phyloP scores from a whole-genome alignment of 1,284 basidiomycete species.

The Leccinum olivaceoglutinosum region DNA sequence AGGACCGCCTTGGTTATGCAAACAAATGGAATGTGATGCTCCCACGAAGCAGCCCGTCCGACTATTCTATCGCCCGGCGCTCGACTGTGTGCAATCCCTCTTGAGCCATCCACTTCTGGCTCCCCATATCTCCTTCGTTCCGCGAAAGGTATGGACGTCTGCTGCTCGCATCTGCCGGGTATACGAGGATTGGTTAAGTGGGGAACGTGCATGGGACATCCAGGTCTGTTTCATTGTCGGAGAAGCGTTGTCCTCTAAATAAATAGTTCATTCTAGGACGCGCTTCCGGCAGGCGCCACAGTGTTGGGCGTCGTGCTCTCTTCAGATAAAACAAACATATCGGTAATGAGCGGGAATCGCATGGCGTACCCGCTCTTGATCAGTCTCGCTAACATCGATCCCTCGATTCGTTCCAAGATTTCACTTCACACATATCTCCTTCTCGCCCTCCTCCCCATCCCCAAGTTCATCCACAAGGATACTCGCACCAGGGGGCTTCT shows the following conservation, averaged over 20 bases:
- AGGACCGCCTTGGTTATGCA: neutral
- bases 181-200: slow-evolving; percentile 12
- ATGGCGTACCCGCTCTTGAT: neutral
- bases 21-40: neutral
- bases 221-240: neutral
- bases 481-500: neutral
- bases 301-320: neutral
- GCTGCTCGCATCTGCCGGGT: slow-evolving; percentile 1
- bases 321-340: neutral
- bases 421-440: neutral
- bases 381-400: neutral
- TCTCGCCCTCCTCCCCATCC: neutral
- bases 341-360: neutral
- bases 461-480: neutral
- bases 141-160: slow-evolving; percentile 1
- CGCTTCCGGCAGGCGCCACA: neutral
- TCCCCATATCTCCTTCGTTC: slow-evolving; percentile 2
- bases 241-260: neutral
- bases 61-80: neutral
- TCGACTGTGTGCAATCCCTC: neutral
- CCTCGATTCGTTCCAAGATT: neutral
- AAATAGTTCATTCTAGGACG: neutral
- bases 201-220: neutral
- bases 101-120: neutral
- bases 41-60: slow-evolving; percentile 3